Evolutionary conservation across 768 basidiomycete species (phyloP).

Genomic region (Serendipita sp.): DNA sequence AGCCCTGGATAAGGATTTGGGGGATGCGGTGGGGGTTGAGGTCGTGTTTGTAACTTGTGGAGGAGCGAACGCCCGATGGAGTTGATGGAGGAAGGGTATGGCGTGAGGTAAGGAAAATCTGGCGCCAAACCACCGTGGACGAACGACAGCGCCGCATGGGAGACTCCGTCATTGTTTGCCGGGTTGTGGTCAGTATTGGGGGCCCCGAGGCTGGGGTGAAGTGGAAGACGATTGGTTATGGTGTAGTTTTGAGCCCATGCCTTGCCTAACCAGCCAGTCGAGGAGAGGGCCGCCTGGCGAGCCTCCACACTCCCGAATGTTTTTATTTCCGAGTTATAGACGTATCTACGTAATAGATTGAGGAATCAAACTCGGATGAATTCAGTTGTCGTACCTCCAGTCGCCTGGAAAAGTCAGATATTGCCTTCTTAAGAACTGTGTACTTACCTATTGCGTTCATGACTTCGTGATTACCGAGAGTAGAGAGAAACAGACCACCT

Average conservation of each 20-base stretch:
- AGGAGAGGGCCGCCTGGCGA: constrained; percentile 57
- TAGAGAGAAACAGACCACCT: constrained; percentile 59
- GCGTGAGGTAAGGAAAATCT: constrained; percentile 52
- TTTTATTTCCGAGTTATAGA: constrained; percentile 61
- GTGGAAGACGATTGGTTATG: constrained; percentile 61
- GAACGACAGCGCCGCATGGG: constrained; percentile 74
- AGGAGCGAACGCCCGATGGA: constrained; percentile 53
- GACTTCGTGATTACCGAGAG: constrained; percentile 91
- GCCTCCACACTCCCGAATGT: constrained; percentile 60
- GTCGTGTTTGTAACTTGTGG: constrained; percentile 48
- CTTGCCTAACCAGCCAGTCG: constrained; percentile 53
- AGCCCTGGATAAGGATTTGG: constrained; percentile 32
- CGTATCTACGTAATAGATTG: constrained; percentile 40
- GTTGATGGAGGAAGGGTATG: constrained; percentile 78
- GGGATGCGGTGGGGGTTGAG: constrained; percentile 62
- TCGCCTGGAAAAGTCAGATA: constrained; percentile 36
- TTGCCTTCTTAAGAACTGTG: neutral
- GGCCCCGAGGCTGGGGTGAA: constrained; percentile 52
- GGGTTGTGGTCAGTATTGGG: constrained; percentile 38
- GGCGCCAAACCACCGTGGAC: constrained; percentile 86
- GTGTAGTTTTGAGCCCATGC: constrained; percentile 81
- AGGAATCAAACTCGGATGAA: neutral
- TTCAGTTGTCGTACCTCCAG: constrained; percentile 44
- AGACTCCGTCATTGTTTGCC: constrained; percentile 41
- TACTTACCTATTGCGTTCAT: constrained; percentile 71